phyloP scores from a whole-genome alignment of 805 yeast genomes.

The Saccharomycopsis sp. region DNA sequence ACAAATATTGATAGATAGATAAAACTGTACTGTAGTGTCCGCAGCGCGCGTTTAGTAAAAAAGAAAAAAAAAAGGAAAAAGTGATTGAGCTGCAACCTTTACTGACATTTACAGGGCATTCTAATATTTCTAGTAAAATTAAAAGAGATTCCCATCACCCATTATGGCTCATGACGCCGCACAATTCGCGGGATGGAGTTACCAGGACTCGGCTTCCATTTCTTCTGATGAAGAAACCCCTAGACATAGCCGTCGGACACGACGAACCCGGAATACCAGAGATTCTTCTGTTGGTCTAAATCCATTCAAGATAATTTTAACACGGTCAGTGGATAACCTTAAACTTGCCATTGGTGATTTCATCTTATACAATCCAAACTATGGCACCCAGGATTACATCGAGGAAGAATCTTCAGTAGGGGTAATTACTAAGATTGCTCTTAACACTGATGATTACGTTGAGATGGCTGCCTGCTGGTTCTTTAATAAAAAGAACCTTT shows the following conservation, averaged over 20 bases:
- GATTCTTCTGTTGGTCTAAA: too few relatives aligned
- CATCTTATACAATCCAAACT: constrained; percentile 4
- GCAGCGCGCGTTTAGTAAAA: too few relatives aligned
- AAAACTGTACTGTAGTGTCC: too few relatives aligned
- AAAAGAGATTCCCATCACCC: too few relatives aligned
- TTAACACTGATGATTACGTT: constrained; percentile 11
- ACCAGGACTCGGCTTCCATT: constrained; percentile 5
- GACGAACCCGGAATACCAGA: too few relatives aligned
- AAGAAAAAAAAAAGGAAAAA: too few relatives aligned
- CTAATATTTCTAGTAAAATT: too few relatives aligned
- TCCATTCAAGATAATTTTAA: constrained; percentile 11
- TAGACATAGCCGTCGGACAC: too few relatives aligned
- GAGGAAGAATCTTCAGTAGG: constrained; percentile 2
- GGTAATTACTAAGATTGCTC: constrained; percentile 8
- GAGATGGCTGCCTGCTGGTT: constrained; percentile 9
- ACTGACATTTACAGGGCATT: too few relatives aligned
- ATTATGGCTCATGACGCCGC: constrained; percentile 10
- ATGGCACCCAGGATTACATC: not conserved
- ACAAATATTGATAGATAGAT: too few relatives aligned
- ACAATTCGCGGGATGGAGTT: constrained; percentile 15
- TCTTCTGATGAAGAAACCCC: constrained; percentile 5
- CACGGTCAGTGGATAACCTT: constrained; percentile 7
- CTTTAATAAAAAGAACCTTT: constrained; percentile 2
- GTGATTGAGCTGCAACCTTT: too few relatives aligned
- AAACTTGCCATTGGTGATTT: constrained; percentile 15